Conservation (phyloP, 352 stramenopile genomes). For the Hyaloperonospora brassicae region DNA sequence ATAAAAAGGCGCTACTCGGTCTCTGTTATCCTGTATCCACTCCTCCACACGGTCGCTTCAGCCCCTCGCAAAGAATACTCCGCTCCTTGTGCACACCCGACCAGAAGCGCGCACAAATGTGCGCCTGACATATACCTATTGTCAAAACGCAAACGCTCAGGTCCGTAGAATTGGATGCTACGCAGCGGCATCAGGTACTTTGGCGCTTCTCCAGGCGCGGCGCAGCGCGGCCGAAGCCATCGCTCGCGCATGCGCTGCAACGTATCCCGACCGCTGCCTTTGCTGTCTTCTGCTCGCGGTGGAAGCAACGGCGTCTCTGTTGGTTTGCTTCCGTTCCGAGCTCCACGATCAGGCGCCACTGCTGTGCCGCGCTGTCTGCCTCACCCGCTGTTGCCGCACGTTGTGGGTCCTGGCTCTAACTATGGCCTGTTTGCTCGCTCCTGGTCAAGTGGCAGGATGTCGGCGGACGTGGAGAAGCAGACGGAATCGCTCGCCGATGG, state of each 20-base stretch:
- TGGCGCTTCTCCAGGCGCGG: slow-evolving; percentile 4
- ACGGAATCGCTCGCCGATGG: slow-evolving; percentile 30
- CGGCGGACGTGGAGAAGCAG: slow-evolving; percentile 23
- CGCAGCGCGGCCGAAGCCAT: slow-evolving; percentile 6
- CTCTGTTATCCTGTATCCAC: too few species aligned
- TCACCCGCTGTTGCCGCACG: slow-evolving; percentile 8
- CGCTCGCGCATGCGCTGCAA: too few species aligned
- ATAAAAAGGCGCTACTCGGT: too few species aligned
- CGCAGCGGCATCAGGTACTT: slow-evolving; percentile 55
- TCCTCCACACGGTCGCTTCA: too few species aligned
- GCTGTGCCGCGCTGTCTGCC: slow-evolving; percentile 10
- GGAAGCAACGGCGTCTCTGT: slow-evolving; percentile 1
- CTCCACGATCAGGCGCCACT: slow-evolving; percentile 8
- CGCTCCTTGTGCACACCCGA: too few species aligned
- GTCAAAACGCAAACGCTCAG: too few species aligned
- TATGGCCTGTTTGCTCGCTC: slow-evolving; percentile 20
- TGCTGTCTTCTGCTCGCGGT: slow-evolving; percentile 1
- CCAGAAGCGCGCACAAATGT: too few species aligned
- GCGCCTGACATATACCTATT: too few species aligned
- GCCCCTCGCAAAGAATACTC: too few species aligned
- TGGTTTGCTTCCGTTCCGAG: slow-evolving; percentile 3
- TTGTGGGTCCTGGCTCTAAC: slow-evolving; percentile 18
- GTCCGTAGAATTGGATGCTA: slow-evolving; percentile 24
- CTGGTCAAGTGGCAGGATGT: slow-evolving; percentile 27
- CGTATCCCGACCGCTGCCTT: slow-evolving; percentile 8